phyloP scores from a whole-genome alignment of 805 yeast species.

The Suhomyces kilbournensis region DNA sequence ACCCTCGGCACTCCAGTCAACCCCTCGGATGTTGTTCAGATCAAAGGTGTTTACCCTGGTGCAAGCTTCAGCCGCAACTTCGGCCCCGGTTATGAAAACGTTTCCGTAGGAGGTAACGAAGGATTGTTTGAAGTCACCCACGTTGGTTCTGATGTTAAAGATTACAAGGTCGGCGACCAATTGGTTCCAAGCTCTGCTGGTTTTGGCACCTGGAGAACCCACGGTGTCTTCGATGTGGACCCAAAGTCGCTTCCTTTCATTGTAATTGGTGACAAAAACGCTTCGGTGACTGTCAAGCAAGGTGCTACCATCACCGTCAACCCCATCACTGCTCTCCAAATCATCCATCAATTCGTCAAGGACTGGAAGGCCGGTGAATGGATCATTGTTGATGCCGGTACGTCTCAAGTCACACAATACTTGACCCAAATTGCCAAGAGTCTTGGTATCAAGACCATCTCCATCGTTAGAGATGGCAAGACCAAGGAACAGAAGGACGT shows the following conservation, averaged over 20 bases:
- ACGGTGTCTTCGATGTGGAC: slow-evolving; percentile 14
- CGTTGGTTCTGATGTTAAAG: slow-evolving; percentile 13
- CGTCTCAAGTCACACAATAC: slow-evolving; percentile 31
- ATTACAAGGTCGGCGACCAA: slow-evolving; percentile 17
- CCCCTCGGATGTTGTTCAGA: slow-evolving; percentile 86
- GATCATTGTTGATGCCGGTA: slow-evolving; percentile 34
- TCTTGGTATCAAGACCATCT: slow-evolving; percentile 25
- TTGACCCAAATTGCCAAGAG: slow-evolving; percentile 27
- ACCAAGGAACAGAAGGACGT: slow-evolving; percentile 20
- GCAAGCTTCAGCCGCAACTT: slow-evolving; percentile 40
- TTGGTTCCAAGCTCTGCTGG: slow-evolving; percentile 16
- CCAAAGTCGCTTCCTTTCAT: slow-evolving; percentile 10
- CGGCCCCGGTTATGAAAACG: slow-evolving; percentile 7
- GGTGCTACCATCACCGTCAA: slow-evolving; percentile 21
- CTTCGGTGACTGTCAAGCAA: slow-evolving; percentile 10
- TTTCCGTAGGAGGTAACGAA: slow-evolving; percentile 19
- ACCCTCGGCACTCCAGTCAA: slow-evolving; percentile 81
- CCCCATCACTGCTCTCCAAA: slow-evolving; percentile 21
- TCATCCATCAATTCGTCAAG: slow-evolving; percentile 16
- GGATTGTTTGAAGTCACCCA: slow-evolving; percentile 17
- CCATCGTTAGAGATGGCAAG: slow-evolving; percentile 28
- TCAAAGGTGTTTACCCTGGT: slow-evolving; percentile 83
- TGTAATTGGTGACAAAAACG: slow-evolving; percentile 7
- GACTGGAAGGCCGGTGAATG: slow-evolving; percentile 26
- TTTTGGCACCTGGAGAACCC: slow-evolving; percentile 25